A percentile compares a stretch with the other conserved stretches of the same genome.
phyloP scores from a whole-genome alignment of 2,329 filamentous ascomycete species.

The Colletotrichum tropicicola region DNA sequence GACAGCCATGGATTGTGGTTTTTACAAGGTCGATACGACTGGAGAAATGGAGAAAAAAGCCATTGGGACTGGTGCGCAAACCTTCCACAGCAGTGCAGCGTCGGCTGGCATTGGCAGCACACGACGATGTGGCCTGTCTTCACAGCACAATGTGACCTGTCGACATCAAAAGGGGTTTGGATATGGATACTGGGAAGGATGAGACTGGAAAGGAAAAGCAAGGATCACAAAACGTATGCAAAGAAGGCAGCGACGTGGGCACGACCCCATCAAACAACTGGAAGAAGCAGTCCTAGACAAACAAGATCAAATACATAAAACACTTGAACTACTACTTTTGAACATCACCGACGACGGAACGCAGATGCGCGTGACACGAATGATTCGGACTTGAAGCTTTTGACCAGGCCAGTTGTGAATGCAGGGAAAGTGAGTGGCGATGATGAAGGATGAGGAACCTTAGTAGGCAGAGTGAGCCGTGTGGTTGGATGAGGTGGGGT shows the following conservation, averaged over 20 bases:
- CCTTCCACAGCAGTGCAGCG: background rate
- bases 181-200: background rate
- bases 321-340: background rate
- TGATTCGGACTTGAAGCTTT: too few species aligned
- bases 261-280: background rate
- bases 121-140: background rate
- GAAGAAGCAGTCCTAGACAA: constrained; percentile 25
- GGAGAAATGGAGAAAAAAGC: background rate
- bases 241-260: background rate
- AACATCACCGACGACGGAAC: too few species aligned
- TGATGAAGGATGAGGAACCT: too few species aligned
- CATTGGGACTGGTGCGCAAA: constrained; percentile 4
- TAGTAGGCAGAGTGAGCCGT: too few species aligned
- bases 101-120: background rate
- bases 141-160: background rate
- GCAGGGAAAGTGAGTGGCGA: too few species aligned
- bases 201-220: constrained; percentile 22
- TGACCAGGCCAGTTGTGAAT: too few species aligned
- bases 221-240: background rate
- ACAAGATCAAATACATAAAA: constrained; percentile 24
- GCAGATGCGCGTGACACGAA: too few species aligned
- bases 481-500: too few species aligned
- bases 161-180: background rate
- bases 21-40: constrained; percentile 12
- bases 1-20: constrained; percentile 9